Evolutionary conservation across 2,329 filamentous ascomycete genomes (phyloP).

Genomic region (Lojkania enalia): DNA sequence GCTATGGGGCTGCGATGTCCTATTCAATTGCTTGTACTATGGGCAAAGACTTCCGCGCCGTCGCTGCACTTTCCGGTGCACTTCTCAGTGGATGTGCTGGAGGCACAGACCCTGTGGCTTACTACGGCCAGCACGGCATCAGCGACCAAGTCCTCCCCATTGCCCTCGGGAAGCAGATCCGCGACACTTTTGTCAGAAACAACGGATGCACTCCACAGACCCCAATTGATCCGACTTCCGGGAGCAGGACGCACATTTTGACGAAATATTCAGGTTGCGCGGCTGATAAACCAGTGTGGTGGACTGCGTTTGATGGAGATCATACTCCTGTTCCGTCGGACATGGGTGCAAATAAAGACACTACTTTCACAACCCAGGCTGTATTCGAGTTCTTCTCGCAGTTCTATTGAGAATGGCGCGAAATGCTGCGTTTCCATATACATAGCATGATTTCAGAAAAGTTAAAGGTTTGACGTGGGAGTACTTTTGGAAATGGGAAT

Average conservation of each 20-base stretch:
- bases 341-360: constrained; percentile 13
- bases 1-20: constrained; percentile 50
- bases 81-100: constrained; percentile 23
- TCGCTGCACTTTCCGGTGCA: constrained; percentile 28
- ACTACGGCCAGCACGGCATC: constrained; percentile 45
- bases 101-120: constrained; percentile 44
- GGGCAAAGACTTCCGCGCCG: constrained; percentile 44
- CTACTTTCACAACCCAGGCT: constrained; percentile 18
- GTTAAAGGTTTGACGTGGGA: no score
- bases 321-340: constrained; percentile 28
- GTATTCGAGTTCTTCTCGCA: constrained; percentile 37
- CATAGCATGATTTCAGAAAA: no score
- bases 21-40: constrained; percentile 48
- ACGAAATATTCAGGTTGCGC: constrained; percentile 24
- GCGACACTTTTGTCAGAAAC: constrained; percentile 42
- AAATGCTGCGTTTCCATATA: no score
- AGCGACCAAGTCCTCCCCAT: constrained; percentile 43
- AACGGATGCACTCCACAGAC: constrained; percentile 36
- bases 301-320: constrained; percentile 37
- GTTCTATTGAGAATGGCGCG: no score
- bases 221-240: constrained; percentile 21
- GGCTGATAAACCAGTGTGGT: constrained; percentile 35
- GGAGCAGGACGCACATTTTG: constrained; percentile 10
- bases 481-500: no score
- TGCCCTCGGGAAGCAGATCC: constrained; percentile 33